A percentile compares a stretch with the other conserved stretches of the same genome.
Evolutionary conservation across 768 basidiomycete genomes (phyloP).

Genomic region (Suillus luteus): DNA sequence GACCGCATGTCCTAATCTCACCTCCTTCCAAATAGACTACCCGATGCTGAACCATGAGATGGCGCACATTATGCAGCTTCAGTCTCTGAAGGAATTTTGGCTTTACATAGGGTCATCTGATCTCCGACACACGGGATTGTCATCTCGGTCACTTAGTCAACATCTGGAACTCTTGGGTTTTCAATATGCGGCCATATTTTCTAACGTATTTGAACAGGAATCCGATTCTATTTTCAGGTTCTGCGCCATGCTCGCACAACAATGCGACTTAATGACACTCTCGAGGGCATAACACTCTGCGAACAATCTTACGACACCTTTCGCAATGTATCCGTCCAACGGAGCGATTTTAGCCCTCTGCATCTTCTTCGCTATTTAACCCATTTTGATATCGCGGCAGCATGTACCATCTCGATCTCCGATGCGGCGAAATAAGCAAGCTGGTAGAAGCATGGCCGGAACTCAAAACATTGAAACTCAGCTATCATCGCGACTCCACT

Average conservation of each 20-base stretch:
- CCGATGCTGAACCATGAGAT: background rate
- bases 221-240: no score
- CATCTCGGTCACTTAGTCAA: background rate
- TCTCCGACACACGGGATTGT: background rate
- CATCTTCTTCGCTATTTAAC: background rate
- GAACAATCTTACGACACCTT: background rate
- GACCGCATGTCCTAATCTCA: constrained; percentile 27
- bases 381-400: constrained; percentile 19
- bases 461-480: constrained; percentile 23
- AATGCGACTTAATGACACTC: background rate
- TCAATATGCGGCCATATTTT: background rate
- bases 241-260: background rate
- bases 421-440: constrained; percentile 20
- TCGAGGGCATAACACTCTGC: constrained; percentile 4
- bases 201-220: no score
- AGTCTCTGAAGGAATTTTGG: background rate
- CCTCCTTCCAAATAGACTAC: constrained; percentile 17
- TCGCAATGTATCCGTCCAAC: background rate
- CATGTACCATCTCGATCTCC: constrained; percentile 15
- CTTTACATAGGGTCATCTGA: background rate
- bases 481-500: constrained; percentile 21
- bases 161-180: background rate
- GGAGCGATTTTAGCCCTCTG: background rate
- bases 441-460: constrained; percentile 24
- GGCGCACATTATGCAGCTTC: background rate